Percentiles rank a stretch among this genome's conserved stretches.
phyloP scores from a whole-genome alignment of 2,329 filamentous ascomycete species.

The Colletotrichum orchidophilum region DNA sequence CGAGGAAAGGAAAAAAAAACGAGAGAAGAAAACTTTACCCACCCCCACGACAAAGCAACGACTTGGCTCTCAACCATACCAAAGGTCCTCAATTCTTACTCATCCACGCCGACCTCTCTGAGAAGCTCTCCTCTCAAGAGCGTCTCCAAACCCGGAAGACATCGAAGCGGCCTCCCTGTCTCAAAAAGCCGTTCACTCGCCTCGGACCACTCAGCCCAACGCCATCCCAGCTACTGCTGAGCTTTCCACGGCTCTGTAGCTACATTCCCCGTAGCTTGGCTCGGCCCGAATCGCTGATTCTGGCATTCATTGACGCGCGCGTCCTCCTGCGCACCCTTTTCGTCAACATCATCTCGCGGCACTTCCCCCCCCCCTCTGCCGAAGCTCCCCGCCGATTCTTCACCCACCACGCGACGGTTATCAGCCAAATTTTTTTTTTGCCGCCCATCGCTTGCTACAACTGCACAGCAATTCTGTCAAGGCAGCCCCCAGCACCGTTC shows the following conservation, averaged over 20 bases:
- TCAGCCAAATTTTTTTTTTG: conserved; percentile 2
- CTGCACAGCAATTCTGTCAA: neutral
- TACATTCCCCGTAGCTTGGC: conserved; percentile 19
- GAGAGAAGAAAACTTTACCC: conserved; percentile 11
- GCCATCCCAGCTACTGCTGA: conserved; percentile 4
- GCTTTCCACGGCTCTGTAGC: conserved; percentile 18
- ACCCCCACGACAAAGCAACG: conserved; percentile 23
- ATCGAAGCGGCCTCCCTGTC: conserved; percentile 23
- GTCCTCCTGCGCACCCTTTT: conserved; percentile 14
- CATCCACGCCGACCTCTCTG: neutral
- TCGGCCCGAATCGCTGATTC: conserved; percentile 32
- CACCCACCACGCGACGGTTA: conserved; percentile 10
- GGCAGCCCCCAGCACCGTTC: neutral
- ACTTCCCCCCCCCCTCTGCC: conserved; percentile 1
- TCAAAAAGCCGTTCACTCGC: conserved; percentile 28
- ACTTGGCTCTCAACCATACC: conserved; percentile 6
- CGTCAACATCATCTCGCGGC: conserved; percentile 21
- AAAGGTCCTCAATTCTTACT: conserved; percentile 3
- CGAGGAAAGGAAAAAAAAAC: conserved; percentile 5
- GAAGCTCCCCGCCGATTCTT: conserved; percentile 18
- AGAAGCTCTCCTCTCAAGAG: neutral
- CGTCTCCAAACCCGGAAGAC: conserved; percentile 16
- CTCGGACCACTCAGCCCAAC: conserved; percentile 17
- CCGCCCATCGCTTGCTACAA: conserved; percentile 3
- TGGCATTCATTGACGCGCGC: conserved; percentile 32